A percentile compares a stretch with the other conserved stretches of the same genome.
Evolutionary conservation across 2,329 filamentous ascomycete species (phyloP).

Genomic region (Didymella sp.): DNA sequence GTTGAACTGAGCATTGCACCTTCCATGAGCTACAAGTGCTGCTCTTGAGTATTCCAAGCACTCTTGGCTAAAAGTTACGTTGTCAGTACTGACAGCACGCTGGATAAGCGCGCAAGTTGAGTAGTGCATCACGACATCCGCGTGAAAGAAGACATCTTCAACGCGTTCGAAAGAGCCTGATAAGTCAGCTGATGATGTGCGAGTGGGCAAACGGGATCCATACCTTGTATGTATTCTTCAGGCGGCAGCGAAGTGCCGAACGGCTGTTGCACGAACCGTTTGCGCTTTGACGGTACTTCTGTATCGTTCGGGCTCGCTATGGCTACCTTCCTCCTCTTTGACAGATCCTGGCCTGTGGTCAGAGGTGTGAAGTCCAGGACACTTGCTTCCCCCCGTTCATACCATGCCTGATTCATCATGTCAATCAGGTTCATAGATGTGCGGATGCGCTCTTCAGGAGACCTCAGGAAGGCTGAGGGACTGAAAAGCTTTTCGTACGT

Average conservation of each 20-base stretch:
- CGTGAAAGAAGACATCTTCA: constrained; percentile 44
- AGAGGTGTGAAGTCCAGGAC: constrained; percentile 13
- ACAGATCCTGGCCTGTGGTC: not conserved
- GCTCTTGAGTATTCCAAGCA: constrained; percentile 44
- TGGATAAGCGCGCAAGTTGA: constrained; percentile 44
- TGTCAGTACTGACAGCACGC: constrained; percentile 42
- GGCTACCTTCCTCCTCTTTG: constrained; percentile 12
- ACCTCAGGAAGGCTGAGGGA: constrained; percentile 42
- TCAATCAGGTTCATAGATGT: constrained; percentile 38
- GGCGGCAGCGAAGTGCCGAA: constrained; percentile 4
- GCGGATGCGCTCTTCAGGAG: constrained; percentile 35
- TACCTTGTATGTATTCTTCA: constrained; percentile 25
- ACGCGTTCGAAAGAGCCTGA: constrained; percentile 27
- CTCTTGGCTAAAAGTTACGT: constrained; percentile 40
- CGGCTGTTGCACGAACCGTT: constrained; percentile 16
- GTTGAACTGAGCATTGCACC: constrained; percentile 42
- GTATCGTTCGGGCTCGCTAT: constrained; percentile 32
- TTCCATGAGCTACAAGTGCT: constrained; percentile 41
- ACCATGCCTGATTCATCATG: constrained; percentile 39
- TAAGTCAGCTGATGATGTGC: not conserved
- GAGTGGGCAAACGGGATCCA: not conserved
- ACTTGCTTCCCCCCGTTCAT: constrained; percentile 37
- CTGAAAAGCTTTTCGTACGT: constrained; percentile 50
- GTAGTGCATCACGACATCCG: constrained; percentile 45
- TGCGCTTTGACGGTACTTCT: constrained; percentile 34